Base-by-base conservation (phyloP, 371 early-diverging fungal genomes). In the Pancytospora epiphaga region DNA sequence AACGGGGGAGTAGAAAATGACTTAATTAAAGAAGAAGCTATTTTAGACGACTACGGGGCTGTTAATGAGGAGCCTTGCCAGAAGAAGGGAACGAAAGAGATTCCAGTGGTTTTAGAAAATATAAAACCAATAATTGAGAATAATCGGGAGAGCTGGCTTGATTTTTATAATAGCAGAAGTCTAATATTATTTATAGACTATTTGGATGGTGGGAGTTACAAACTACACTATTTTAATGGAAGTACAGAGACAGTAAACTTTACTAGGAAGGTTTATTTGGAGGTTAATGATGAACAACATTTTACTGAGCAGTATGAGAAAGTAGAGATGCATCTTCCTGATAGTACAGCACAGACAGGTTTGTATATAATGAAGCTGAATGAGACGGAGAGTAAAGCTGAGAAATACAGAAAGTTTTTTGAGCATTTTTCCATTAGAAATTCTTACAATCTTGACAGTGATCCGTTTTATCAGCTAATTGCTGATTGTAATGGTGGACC, bases 341-440 rank as follows among this genome's bases (percentile, higher is more conserved):
- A 66, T 0, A 15, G 25, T 22, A 34, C 29, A 2, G 52, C 36
- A 18, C 4, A 1, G 1, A 22, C 25, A 2, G 61, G 66, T 1
- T 36, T 49, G 43, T 33, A 56, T 1, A 34, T 32, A 19, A 32
- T 72, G 4, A 37, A n/a, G 36, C 4, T 66, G 25, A 60, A 40
- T 12, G 58, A 36, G n/a, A 2, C 9, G 6, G 67, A 66, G 30
- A 37, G 47, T 36, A 18, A 38, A 29, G 0, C 25, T 0, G 25
- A 72, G 39, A 3, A 39, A 39, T 50, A 72, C 18, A 32, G 27
- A 39, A 58, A 50, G 30, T 73, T 73, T 27, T 69, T 73, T 6
- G 50, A 50, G 34, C 73, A 73, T 43, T 73, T 73, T 57, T 43
- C 69, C 0, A 73, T 73, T 6, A 66, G 27, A 40, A 63, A 62